Evolutionary conservation across 140 eudicot species (phyloP).

Genomic region (Cichorium intybus): DNA sequence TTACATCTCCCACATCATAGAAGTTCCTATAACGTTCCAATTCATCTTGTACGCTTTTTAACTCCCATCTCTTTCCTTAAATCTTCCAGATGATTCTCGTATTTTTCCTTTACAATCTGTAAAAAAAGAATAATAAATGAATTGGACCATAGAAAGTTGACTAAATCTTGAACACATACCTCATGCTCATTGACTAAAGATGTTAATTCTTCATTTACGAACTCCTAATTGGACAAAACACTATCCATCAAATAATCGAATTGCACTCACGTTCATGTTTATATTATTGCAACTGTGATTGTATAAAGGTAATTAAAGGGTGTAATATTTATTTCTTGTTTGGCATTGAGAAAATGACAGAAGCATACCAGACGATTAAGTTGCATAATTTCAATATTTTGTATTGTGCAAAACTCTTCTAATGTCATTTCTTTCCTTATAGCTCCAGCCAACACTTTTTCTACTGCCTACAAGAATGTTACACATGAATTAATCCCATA

Average conservation of each 20-base stretch:
- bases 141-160: not conserved
- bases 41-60: conserved; percentile 62
- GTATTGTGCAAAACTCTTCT: conserved; percentile 77
- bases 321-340: not conserved
- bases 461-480: conserved; percentile 58
- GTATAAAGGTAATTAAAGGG: conserved; percentile 3
- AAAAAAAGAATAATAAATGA: not conserved
- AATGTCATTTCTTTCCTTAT: conserved; percentile 92
- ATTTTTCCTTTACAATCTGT: conserved; percentile 73
- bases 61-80: conserved; percentile 57
- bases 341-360: not conserved
- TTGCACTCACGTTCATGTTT: conserved; percentile 94
- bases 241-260: conserved; percentile 85
- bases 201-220: conserved; percentile 75
- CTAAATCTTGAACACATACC: no score
- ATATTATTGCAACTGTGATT: conserved; percentile 79
- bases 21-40: conserved; percentile 64
- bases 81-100: conserved; percentile 88
- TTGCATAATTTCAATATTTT: conserved; percentile 68
- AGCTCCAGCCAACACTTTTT: no score
- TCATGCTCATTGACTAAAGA: no score
- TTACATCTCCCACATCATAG: conserved; percentile 90
- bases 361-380: no score
- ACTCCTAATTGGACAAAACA: conserved; percentile 74
- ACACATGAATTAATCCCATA: conserved; percentile 2